phyloP scores from a whole-genome alignment of 139 green algal species.

The Chlamydomonas incerta region DNA sequence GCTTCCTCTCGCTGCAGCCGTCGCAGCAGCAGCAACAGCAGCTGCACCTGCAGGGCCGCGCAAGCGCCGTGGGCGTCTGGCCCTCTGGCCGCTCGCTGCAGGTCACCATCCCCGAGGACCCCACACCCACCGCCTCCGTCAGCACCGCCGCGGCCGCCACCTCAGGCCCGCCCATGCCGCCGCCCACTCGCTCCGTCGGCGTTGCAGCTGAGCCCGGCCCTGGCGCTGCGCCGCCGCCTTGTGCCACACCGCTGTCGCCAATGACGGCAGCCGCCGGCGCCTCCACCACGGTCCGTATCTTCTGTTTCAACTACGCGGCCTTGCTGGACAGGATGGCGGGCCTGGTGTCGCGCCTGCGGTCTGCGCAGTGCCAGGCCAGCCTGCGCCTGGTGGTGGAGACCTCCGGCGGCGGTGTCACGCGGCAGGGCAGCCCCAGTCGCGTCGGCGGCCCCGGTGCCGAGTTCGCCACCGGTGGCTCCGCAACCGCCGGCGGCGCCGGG shows the following conservation, averaged over 20 bases:
- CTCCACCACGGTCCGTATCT: background rate
- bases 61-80: no score
- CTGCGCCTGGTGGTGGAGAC: no score
- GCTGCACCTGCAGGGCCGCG: background rate
- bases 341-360: background rate
- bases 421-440: background rate
- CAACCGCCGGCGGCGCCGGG: no score
- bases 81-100: no score
- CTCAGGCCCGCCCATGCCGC: background rate
- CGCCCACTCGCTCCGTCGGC: background rate
- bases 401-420: background rate
- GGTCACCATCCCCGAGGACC: no score
- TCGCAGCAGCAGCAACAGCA: conserved; percentile 5
- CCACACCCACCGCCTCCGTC: no score
- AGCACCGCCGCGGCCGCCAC: no score
- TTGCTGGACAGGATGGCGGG: background rate
- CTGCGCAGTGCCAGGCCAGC: background rate
- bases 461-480: no score
- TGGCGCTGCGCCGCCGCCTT: background rate
- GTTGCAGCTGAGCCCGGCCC: background rate
- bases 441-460: background rate
- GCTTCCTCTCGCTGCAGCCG: no score
- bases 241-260: background rate
- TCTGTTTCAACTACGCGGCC: background rate
- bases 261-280: background rate